Base-by-base conservation (phyloP, 2,329 filamentous ascomycete genomes). In the Venturia nashicola region DNA sequence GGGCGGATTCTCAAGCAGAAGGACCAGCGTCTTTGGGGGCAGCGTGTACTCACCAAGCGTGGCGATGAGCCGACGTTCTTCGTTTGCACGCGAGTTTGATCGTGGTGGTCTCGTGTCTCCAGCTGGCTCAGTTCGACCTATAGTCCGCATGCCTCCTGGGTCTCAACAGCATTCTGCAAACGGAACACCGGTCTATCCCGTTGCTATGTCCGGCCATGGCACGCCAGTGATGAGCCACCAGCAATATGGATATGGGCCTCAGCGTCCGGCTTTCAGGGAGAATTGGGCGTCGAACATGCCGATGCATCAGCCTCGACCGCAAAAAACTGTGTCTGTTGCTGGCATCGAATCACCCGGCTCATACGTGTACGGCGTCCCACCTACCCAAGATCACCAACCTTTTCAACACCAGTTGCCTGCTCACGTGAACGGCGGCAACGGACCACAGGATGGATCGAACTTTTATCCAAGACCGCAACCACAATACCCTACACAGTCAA, bases 341-440 rank as follows among this genome's bases (percentile, higher is more conserved):
- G 91, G 91, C 70, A 96, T 97, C 69, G 94, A 97, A 74, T 89
- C 89, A 8, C 91, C 92, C 4, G 86, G 84, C 5, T 81, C 80
- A 68, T 34, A 55, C 43, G 77, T 85, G 76, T 78, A 79, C 36
- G 79, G 82, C 70, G 81, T 83, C 63, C 81, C 82, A 67, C 83
- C 84, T 14, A 20, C 61, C 3, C 83, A 84, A 70, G 81, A 84
- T 68, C 83, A 87, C 71, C 90, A 92, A 72, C 90, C 92, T 0
- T 97, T 97, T 80, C 91, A 96, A 69, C 92, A 96, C 70, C 92
- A 97, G 75, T 86, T 96, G n/a, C 93, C 92, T 2, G 76, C 87
- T 4, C 88, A 92, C 68, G 83, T 91, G 59, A 71, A 39, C 59
- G 42, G 42, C 23, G 57, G 54, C 40, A 42, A 59, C 18, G 46